Base-by-base conservation (phyloP, 768 basidiomycete species). In the Suillus paluster region DNA sequence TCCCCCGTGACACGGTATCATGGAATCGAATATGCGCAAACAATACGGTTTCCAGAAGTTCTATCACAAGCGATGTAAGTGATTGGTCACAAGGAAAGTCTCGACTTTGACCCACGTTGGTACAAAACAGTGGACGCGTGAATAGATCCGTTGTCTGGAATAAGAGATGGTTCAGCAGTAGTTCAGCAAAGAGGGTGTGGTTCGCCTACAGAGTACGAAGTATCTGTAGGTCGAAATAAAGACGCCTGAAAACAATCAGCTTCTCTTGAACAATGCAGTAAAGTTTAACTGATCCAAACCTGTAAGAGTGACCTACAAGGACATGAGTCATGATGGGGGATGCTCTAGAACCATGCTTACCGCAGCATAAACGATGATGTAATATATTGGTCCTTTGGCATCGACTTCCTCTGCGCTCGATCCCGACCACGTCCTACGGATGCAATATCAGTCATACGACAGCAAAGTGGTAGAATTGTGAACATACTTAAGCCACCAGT, bases 1-100 rank as follows among this genome's bases (percentile, higher is more conserved):
- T 86, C 6, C 95, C 95, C 41, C 93, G 86, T 56, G 90, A 92
- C 2, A 93, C 85, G 0, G 95, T 97, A 69, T 97, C 95, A 67
- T 97, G 95, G 81, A 97, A 97, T 45, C 95, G 86, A 60, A 97
- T 88, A 50, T 93, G 86, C 9, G 95, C 92, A 68, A 95, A 95
- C 1, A 97, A 78, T 3, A 97, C 88, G 1, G 87, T 74, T 69
- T 96, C 90, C 30, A 96, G 77, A 42, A 96, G 81, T 39, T 80
- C 85, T 67, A 27, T 5, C 4, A 19, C 73, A 42, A 77, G 69
- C 4, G 11, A 25, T 27, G 5, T 54, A 59, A 48, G 27, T n/a
- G 30, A 17, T 25, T n/a, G 21, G 30, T 59, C 44, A 2, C 2
- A 6, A 7, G 21, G 9, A 14, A 30, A 6, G 23, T 57, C 25